phyloP scores from a whole-genome alignment of 1,284 basidiomycete genomes.

The Amanita bisporigera region DNA sequence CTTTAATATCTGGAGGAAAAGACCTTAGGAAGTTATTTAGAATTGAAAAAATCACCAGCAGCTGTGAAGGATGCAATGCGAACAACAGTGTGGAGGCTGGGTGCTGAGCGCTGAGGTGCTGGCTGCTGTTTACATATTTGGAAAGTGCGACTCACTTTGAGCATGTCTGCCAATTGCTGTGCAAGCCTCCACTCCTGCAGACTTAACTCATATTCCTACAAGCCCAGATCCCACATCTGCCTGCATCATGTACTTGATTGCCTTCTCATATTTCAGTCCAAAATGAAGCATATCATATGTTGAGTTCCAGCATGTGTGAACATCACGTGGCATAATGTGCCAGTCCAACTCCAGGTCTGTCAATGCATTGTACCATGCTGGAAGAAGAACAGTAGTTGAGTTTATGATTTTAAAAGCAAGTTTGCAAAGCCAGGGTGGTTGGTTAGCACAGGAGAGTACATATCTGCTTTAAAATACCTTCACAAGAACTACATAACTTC shows the following conservation, averaged over 20 bases:
- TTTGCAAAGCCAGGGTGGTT: conserved; percentile 32
- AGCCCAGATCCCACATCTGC: too few species aligned
- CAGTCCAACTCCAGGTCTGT: too few species aligned
- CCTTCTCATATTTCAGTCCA: too few species aligned
- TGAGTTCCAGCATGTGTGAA: too few species aligned
- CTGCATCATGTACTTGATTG: too few species aligned
- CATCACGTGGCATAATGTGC: too few species aligned
- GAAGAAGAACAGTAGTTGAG: conserved; percentile 42
- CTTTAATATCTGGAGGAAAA: conserved; percentile 28
- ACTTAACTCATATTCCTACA: conserved; percentile 18
- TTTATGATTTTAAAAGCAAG: conserved; percentile 36
- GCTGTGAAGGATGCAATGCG: too few species aligned
- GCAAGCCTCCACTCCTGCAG: conserved; percentile 30
- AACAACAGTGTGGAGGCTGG: too few species aligned
- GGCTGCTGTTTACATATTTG: conserved; percentile 3
- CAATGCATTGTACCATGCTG: too few species aligned
- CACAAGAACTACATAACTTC: conserved; percentile 10
- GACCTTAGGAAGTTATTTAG: background rate
- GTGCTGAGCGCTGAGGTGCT: too few species aligned
- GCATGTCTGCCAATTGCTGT: conserved; percentile 29
- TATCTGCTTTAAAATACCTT: conserved; percentile 15
- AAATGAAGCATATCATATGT: too few species aligned
- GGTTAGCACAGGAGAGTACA: background rate
- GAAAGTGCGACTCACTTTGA: conserved; percentile 20
- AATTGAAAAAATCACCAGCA: too few species aligned